Base-by-base conservation (phyloP, 768 basidiomycete species). In the Mycena galopus region DNA sequence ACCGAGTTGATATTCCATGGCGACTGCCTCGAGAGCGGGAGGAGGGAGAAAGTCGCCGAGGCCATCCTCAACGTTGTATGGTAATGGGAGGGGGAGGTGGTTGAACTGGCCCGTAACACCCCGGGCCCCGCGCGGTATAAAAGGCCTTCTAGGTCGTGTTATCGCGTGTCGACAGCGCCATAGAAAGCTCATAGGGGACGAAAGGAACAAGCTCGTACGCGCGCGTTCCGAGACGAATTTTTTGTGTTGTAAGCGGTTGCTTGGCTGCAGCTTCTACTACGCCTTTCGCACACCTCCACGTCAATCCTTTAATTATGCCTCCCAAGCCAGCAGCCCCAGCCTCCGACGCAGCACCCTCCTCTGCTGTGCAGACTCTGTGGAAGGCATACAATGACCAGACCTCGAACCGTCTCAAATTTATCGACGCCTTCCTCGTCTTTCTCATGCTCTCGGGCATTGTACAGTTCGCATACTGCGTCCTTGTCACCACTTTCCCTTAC, bases 401-500 rank as follows among this genome's bases (percentile, higher is more conserved):
- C 0, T 87, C 96, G 6, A 84, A 94, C 76, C 90, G 95, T 17
- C 91, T 99, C 77, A 97, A 98, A 85, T 92, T 97, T 83, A 92
- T 99, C 80, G 98, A 99, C 85, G 84, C 91, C 10, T 98, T 98
- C 87, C 88, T 99, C 74, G 83, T 94, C 71, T 98, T 97, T 87
- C 88, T 97, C 77, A 91, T 98, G 86, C 87, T 97, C 56, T 94
- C 94, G 2, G 98, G 98, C 77, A 88, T 97, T 69, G 80, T 91
- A 55, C 97, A 98, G 81, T 98, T 99, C 84, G 84, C 89, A 12
- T 99, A 99, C 85, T 96, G 97, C 84, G 83, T 97, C 33, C 86
- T 96, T 75, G 88, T 99, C 73, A 96, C 96, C 69, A 94, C 92
- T 84, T 99, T 92, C 83, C 98, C 98, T 27, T 98, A 97, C 87